A percentile compares a stretch with the other conserved stretches of the same genome.
phyloP scores from a whole-genome alignment of 1,284 basidiomycete genomes.

The Heterobasidion annosum region DNA sequence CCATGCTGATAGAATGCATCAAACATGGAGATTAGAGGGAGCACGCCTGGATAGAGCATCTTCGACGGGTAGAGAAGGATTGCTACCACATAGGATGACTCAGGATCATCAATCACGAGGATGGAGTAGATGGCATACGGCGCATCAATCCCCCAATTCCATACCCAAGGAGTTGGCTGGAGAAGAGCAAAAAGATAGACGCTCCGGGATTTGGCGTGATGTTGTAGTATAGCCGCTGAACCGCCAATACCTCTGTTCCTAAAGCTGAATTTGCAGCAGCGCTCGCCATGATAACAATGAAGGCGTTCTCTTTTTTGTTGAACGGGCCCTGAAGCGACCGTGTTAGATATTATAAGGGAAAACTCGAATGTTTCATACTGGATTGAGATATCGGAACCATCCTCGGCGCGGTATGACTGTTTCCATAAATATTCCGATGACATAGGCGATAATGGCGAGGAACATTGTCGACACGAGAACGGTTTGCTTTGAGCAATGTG shows the following conservation, averaged over 20 bases:
- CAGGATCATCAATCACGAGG: not conserved
- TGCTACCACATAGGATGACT: slow-evolving; percentile 2
- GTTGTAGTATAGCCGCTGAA: slow-evolving; percentile 30
- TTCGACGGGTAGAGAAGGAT: slow-evolving; percentile 17
- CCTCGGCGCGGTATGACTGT: slow-evolving; percentile 16
- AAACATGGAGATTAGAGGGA: slow-evolving; percentile 24
- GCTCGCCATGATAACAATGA: slow-evolving; percentile 17
- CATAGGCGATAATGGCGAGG: slow-evolving; percentile 17
- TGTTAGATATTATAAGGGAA: not conserved
- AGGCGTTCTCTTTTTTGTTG: slow-evolving; percentile 27
- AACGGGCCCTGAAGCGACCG: slow-evolving; percentile 17
- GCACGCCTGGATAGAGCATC: slow-evolving; percentile 17
- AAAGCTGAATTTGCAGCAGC: slow-evolving; percentile 15
- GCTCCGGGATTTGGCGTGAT: slow-evolving; percentile 22
- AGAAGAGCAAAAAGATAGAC: slow-evolving; percentile 32
- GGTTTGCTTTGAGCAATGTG: slow-evolving; percentile 10
- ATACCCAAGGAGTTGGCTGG: slow-evolving; percentile 42
- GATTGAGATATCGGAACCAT: slow-evolving; percentile 22
- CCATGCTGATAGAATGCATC: slow-evolving; percentile 19
- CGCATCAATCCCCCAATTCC: slow-evolving; percentile 33
- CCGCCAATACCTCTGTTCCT: slow-evolving; percentile 22
- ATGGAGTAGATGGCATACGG: slow-evolving; percentile 3
- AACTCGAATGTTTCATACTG: slow-evolving; percentile 3
- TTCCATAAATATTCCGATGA: slow-evolving; percentile 17
- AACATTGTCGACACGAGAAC: slow-evolving; percentile 16